Evolutionary conservation across 2,329 filamentous ascomycete species (phyloP).

Genomic region (Beauveria caledonica): DNA sequence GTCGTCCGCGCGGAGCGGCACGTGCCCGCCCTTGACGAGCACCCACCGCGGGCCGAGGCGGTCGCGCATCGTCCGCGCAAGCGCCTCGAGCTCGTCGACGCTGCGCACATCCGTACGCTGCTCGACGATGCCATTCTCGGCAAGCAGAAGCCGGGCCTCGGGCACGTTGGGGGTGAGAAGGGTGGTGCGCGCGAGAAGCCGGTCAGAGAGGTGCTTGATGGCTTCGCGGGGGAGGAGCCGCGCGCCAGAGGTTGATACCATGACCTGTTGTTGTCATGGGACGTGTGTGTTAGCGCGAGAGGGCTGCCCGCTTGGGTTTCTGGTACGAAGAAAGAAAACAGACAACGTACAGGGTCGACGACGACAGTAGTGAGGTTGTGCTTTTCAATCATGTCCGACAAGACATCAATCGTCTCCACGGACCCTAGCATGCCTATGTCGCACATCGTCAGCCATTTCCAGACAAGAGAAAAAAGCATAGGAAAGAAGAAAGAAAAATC

Average conservation of each 20-base stretch:
- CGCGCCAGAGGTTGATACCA: constrained; percentile 79
- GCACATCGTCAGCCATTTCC: not conserved
- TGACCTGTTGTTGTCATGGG: constrained; percentile 53
- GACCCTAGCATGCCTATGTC: constrained; percentile 30
- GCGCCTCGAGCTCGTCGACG: constrained; percentile 56
- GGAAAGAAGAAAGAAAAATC: constrained; percentile 17
- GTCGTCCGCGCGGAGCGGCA: constrained; percentile 48
- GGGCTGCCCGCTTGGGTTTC: no score
- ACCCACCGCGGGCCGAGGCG: constrained; percentile 69
- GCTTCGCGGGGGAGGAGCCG: constrained; percentile 58
- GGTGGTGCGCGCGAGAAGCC: constrained; percentile 57
- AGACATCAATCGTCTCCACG: constrained; percentile 29
- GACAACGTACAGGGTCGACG: constrained; percentile 28
- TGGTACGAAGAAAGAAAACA: not conserved
- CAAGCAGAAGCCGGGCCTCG: constrained; percentile 60
- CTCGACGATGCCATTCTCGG: constrained; percentile 34
- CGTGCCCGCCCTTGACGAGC: constrained; percentile 83
- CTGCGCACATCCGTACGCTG: constrained; percentile 35
- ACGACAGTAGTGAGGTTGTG: constrained; percentile 25
- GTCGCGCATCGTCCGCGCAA: constrained; percentile 56
- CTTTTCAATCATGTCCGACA: constrained; percentile 24
- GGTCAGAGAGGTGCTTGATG: constrained; percentile 48
- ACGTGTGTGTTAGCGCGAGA: not conserved
- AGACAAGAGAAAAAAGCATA: not conserved
- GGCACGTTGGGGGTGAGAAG: constrained; percentile 72